Base-by-base conservation (phyloP, 805 yeast species). In the Teunomyces funiuensis region DNA sequence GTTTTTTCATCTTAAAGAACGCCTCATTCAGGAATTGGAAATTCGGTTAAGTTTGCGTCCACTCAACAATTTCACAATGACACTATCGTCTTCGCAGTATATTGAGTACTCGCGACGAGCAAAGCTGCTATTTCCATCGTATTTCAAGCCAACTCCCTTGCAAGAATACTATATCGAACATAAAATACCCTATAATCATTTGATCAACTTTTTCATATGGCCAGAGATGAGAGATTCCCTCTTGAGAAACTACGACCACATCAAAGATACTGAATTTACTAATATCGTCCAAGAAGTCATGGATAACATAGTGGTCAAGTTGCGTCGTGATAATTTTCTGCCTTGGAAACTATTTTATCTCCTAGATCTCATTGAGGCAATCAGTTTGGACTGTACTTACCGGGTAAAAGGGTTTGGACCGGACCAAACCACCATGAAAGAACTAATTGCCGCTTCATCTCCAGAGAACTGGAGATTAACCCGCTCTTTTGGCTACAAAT, bases 171-270 rank as follows among this genome's bases (percentile, higher is more conserved):
- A 16, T 19, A 17, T 37, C n/a, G 26, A 28, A 19, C 14, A 37
- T 15, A 28, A 18, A 11, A 37, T 37, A 9, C 40, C 40, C 2
- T 37, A 27, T 30, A 28, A 37, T 14, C 40, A 37, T 15, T 28
- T 37, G 22, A 37, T 37, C 22, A 37, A 37, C 33, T 37, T 37
- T 13, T 17, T 37, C 25, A 28, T 37, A 4, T 37, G 40, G 40
- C 40, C 40, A 19, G 40, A 37, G 20, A 23, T 37, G 22, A 17
- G 40, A 19, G 40, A 37, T 18, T 20, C 33, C 16, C 28, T 37
- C 8, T 20, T 37, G n/a, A 10, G 26, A 18, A 28, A 27, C 20
- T 16, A 26, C 6, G 40, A 37, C 22, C 22, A 18, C 10, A 28
- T 37, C 15, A 30, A 30, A 13, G 34, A 30, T n/a, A 11, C 34